Base-by-base conservation (phyloP, 2,329 filamentous ascomycete genomes). In the Penicillium concentricum region DNA sequence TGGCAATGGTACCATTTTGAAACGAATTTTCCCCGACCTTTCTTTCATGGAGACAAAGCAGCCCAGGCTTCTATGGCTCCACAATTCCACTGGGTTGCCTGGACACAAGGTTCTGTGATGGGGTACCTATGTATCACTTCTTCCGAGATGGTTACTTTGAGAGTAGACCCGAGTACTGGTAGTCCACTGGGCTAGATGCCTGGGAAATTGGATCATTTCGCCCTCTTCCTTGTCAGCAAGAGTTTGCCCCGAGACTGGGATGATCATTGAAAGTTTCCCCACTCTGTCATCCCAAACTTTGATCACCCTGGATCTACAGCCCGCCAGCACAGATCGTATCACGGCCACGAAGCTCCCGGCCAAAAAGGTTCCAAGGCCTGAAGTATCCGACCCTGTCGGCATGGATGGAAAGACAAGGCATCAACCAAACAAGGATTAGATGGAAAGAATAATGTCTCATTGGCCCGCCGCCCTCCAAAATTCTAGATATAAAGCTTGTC, bases 81-180 rank as follows among this genome's bases (percentile, higher is more conserved):
- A 56, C 47, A 52, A 43, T 44, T 43, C 26, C 37, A 35, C 51
- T 41, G 32, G 34, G 28, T 51, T 24, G 30, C 16, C 54, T 44
- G 55, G 30, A 58, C 59, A 60, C 61, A 62, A 66, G 54, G 59
- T 61, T 65, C 56, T 41, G 54, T 61, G 59, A 53, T 56, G 46
- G 51, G 45, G 60, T 56, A 50, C 57, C 38, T 56, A 26, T 49
- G 62, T 64, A 60, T 53, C 53, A 65, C 55, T 54, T 61, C 54
- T 64, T 45, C 59, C 59, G 59, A 64, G 55, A 64, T 35, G 59
- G 53, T 52, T 54, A 62, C 56, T 58, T 61, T 47, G 54, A 50
- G 26, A 26, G 37, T 60, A 38, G 49, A 62, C 45, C 51, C 28
- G 32, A 54, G 45, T 50, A 9, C 46, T 60, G 57, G 39, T 58